These are phyloP conservation scores for Coccomyxa subellipsoidea DNA, from an alignment of 163 green algal species.

Conservation along the genomic window DNA sequence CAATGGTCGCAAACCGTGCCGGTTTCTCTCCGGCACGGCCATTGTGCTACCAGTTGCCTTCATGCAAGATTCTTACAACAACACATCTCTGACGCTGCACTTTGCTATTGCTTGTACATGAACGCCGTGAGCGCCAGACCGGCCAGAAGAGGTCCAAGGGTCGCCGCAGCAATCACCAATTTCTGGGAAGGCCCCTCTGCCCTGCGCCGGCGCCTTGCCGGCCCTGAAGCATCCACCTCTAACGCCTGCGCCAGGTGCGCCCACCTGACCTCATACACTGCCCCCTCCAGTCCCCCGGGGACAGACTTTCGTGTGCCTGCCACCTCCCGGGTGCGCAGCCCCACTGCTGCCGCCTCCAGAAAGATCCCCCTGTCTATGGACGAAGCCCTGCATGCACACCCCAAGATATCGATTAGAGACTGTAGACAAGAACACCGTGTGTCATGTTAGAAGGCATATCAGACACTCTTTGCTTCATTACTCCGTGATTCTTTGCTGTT, in stretches of 20 bases:
- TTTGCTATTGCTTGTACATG: not conserved
- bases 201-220: not conserved
- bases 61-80: not conserved
- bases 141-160: not conserved
- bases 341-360: constrained; percentile 2
- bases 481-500: too few relatives aligned
- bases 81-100: not conserved
- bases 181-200: not conserved
- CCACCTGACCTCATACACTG: constrained; percentile 12
- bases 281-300: constrained; percentile 18
- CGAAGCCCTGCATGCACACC: constrained; percentile 8
- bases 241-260: not conserved
- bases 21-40: too few relatives aligned
- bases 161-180: not conserved
- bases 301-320: constrained; percentile 10
- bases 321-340: constrained; percentile 9
- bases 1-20: too few relatives aligned
- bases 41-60: too few relatives aligned
- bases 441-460: too few relatives aligned
- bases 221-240: not conserved
- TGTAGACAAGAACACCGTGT: too few relatives aligned
- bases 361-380: constrained; percentile 16
- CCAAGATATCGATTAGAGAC: too few relatives aligned
- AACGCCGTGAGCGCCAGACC: not conserved
- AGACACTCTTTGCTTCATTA: too few relatives aligned